Percentiles rank a stretch among this genome's conserved stretches.
These are phyloP conservation scores for Phylloporus arenicola DNA, from an alignment of 768 basidiomycete species.

Conservation along the genomic window DNA sequence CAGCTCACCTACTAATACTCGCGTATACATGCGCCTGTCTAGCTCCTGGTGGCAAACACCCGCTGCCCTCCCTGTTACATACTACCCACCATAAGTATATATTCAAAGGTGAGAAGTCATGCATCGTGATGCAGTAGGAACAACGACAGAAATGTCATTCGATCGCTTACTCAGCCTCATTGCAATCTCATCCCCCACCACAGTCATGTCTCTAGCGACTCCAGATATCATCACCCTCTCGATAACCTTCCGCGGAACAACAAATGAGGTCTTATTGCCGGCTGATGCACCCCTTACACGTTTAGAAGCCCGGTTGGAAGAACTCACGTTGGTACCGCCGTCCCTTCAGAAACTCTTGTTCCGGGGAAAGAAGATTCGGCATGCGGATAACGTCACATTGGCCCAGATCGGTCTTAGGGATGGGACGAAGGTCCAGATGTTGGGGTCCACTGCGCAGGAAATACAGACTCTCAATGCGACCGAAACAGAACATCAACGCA, in stretches of 20 bases:
- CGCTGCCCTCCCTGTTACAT: too few species aligned
- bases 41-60: too few species aligned
- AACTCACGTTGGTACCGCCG: constrained; percentile 62
- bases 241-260: constrained; percentile 45
- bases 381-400: constrained; percentile 29
- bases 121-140: too few species aligned
- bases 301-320: constrained; percentile 50
- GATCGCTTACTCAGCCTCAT: background rate
- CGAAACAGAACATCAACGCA: constrained; percentile 53
- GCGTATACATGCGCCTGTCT: too few species aligned
- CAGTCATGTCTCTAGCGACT: constrained; percentile 11
- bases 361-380: constrained; percentile 54
- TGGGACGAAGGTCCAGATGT: constrained; percentile 63
- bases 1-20: too few species aligned
- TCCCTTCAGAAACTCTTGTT: constrained; percentile 66
- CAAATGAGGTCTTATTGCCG: constrained; percentile 44
- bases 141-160: too few species aligned
- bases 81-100: too few species aligned
- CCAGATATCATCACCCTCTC: constrained; percentile 12
- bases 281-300: constrained; percentile 45
- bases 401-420: constrained; percentile 53
- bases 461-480: constrained; percentile 47
- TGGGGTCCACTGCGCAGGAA: constrained; percentile 61
- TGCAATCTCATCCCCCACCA: background rate
- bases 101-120: too few species aligned